Evolutionary conservation across 331 rosid species (phyloP).

Genomic region (Pyracantha coccinea): DNA sequence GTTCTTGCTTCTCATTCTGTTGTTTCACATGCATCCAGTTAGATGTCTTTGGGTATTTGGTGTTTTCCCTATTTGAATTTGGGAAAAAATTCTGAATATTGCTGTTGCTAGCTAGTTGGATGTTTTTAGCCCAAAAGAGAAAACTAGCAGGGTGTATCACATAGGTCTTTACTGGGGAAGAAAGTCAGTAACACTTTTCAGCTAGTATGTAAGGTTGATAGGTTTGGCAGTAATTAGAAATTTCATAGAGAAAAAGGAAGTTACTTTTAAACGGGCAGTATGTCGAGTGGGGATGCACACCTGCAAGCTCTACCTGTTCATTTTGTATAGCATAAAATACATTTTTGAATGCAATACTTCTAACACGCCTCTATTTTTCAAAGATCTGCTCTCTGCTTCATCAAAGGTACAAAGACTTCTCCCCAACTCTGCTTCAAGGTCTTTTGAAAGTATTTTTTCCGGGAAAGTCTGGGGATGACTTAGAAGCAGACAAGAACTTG

Average conservation of each 20-base stretch:
- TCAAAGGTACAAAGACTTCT: slow-evolving; percentile 94
- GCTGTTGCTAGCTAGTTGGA: not conserved
- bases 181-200: not conserved
- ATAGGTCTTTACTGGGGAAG: not conserved
- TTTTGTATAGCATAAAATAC: not conserved
- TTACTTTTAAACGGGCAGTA: not conserved
- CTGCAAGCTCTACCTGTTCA: not conserved
- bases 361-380: slow-evolving; percentile 19
- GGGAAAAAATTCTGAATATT: not conserved
- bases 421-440: slow-evolving; percentile 87
- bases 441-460: slow-evolving; percentile 87
- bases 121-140: not conserved
- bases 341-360: not conserved
- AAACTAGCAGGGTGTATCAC: not conserved
- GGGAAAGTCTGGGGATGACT: slow-evolving; percentile 81
- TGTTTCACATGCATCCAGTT: not conserved
- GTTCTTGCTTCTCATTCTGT: not conserved
- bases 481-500: slow-evolving; percentile 71
- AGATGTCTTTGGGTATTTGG: not conserved
- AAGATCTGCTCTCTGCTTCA: slow-evolving; percentile 98
- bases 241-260: not conserved
- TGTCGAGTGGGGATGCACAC: not conserved
- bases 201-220: not conserved
- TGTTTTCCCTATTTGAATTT: not conserved
- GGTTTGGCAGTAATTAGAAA: not conserved